Conservation (phyloP, 192 early-diverging fungal species). For the Backusella parvicylindrica region DNA sequence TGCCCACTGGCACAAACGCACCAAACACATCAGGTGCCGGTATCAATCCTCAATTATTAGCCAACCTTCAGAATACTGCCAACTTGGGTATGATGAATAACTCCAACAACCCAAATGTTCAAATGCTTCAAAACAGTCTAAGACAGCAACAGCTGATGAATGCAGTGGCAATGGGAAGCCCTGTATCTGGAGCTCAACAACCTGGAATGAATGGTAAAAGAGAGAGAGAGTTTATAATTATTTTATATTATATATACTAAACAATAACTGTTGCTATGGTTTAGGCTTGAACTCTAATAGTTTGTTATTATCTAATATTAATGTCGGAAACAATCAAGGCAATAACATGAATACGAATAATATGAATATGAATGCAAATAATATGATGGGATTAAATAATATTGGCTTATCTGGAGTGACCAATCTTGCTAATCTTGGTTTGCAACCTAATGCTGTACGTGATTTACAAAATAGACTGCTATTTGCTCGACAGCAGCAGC, state of each 20-base stretch:
- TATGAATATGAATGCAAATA: conserved; percentile 20
- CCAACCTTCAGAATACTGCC: conserved; percentile 15
- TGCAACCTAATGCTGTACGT: conserved; percentile 12
- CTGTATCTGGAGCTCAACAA: neutral
- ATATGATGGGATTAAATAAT: conserved; percentile 10
- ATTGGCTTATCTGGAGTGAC: neutral
- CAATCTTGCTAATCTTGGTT: neutral
- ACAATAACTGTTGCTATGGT: too few species aligned
- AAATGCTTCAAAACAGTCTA: conserved; percentile 17
- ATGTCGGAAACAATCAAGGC: conserved; percentile 10
- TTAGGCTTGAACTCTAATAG: conserved; percentile 33
- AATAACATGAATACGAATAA: conserved; percentile 14
- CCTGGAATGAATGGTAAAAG: conserved; percentile 22
- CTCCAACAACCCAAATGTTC: conserved; percentile 14
- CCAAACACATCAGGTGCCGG: neutral
- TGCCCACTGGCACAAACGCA: neutral
- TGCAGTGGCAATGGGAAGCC: conserved; percentile 13
- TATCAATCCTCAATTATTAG: neutral
- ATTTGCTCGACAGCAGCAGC: conserved; percentile 15
- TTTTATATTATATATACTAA: neutral
- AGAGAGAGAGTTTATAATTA: neutral
- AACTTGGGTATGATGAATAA: conserved; percentile 12
- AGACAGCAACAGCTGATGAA: conserved; percentile 21
- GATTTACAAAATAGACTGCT: conserved; percentile 22
- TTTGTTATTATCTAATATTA: conserved; percentile 35